Percentiles rank a stretch among this genome's conserved stretches.
Conservation (phyloP, 140 eudicot genomes). For the Anethum foeniculum region DNA sequence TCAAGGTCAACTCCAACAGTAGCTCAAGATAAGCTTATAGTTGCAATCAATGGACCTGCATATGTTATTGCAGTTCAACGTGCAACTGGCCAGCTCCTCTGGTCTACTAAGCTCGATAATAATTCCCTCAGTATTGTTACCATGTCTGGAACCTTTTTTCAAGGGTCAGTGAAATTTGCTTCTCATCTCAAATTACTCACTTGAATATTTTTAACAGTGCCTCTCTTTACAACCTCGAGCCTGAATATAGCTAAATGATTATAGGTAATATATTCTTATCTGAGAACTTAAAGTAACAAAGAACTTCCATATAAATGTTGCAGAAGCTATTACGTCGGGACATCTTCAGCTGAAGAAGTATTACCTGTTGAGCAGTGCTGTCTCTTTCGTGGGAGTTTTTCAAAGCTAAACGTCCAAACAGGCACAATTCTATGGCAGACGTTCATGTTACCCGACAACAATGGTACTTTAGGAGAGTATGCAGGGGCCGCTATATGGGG, state of each 20-base stretch:
- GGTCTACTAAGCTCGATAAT: conserved; percentile 49
- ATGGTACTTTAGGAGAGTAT: conserved; percentile 24
- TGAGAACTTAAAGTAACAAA: too few relatives aligned
- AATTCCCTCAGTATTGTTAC: conserved; percentile 37
- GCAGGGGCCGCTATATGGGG: conserved; percentile 42
- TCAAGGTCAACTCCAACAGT: conserved; percentile 36
- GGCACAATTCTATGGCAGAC: conserved; percentile 63
- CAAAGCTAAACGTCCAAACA: conserved; percentile 38
- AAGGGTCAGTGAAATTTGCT: conserved; percentile 18
- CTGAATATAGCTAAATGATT: not conserved
- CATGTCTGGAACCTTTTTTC: conserved; percentile 53
- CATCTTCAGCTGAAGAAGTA: conserved; percentile 48
- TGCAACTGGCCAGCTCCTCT: conserved; percentile 37
- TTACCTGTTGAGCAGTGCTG: conserved; percentile 40
- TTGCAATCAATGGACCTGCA: conserved; percentile 28
- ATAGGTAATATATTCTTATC: not conserved
- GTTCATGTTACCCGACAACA: conserved; percentile 53
- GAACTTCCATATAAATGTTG: not conserved
- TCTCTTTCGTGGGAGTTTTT: conserved; percentile 60
- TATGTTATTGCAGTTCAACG: conserved; percentile 37
- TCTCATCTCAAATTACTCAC: not conserved
- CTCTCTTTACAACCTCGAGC: not conserved
- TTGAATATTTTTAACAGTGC: not conserved
- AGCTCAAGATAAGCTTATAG: conserved; percentile 18
- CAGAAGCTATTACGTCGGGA: conserved; percentile 59